Evolutionary conservation across 208 protist genomes (phyloP).

Genomic region (Crithidia expoeki): DNA sequence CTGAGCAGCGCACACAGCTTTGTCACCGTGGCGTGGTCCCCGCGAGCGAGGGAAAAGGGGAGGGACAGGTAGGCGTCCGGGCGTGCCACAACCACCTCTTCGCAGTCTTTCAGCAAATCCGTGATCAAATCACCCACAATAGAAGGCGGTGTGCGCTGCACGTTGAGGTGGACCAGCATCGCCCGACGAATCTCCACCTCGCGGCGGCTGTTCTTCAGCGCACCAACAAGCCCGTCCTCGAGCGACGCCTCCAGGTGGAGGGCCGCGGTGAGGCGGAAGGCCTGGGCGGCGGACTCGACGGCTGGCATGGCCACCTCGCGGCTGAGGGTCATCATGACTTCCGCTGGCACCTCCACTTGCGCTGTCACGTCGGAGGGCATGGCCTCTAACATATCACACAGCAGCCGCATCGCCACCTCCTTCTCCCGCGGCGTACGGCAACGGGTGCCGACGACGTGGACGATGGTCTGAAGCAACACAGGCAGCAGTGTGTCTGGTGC

Average conservation of each 20-base stretch:
- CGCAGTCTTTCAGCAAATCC: conserved; percentile 71
- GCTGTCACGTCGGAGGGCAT: conserved; percentile 26
- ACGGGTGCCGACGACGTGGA: conserved; percentile 52
- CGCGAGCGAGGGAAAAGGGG: conserved; percentile 36
- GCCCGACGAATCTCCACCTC: conserved; percentile 65
- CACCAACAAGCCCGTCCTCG: conserved; percentile 51
- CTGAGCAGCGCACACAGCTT: conserved; percentile 45
- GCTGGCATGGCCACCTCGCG: conserved; percentile 72
- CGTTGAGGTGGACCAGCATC: conserved; percentile 68
- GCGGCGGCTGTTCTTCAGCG: conserved; percentile 58
- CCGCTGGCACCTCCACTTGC: conserved; percentile 12
- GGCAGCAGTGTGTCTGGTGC: conserved; percentile 23
- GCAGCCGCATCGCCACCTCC: conserved; percentile 60
- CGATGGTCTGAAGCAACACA: conserved; percentile 49
- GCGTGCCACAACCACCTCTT: conserved; percentile 72
- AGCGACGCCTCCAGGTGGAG: conserved; percentile 52
- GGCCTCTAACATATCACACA: conserved; percentile 50
- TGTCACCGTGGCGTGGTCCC: conserved; percentile 17
- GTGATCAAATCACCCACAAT: conserved; percentile 45
- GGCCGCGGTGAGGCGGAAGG: conserved; percentile 61
- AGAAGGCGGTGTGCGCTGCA: conserved; percentile 35
- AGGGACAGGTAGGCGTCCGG: conserved; percentile 87
- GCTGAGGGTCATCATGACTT: conserved; percentile 53
- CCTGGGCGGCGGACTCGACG: conserved; percentile 53
- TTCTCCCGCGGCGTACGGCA: conserved; percentile 82